Evolutionary conservation across 2,329 filamentous ascomycete species (phyloP), one percentile per base, ranked within the genome.

Genomic region (Chaetomium olivaceum): DNA sequence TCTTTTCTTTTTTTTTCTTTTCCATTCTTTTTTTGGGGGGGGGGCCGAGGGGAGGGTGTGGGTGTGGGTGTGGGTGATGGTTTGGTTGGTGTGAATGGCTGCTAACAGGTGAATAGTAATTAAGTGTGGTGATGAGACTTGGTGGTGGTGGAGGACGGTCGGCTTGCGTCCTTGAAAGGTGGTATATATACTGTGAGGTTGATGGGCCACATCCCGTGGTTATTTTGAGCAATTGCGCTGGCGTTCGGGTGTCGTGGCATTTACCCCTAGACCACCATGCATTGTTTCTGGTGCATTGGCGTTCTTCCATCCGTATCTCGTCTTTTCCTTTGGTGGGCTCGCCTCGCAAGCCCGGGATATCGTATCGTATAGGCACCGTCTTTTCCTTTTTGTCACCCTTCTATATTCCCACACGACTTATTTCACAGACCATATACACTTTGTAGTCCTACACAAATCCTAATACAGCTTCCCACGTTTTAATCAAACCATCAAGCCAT

Each of bases 101-200:
- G 55, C 64, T 66, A 50, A 65, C 59, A 16, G 19, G n/a, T 36
- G 19, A 25, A 6, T 21, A 68, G 67, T 63, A 66, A 68, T 50
- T 68, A 46, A 68, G 52, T 23, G 54, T 39, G 54, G 36, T 9
- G 23, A 19, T 33, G 29, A 11, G 19, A 23, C 8, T n/a, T 12
- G 9, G 33, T 1, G 33, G 33, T 36, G 33, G 27, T 21, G 5
- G 33, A n/a, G 19, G 29, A 33, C 21, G 14, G 33, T 11, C 21
- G 23, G 33, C n/a, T 58, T 43, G 21, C 12, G 29, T 58, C 14
- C 31, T 4, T 14, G 12, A 39, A 11, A 23, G 31, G 16, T 8
- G 31, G 11, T 21, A 12, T 57, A 21, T 33, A 39, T 33, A 23
- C 7, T 31, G 31, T 7, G 46, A 23, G 39, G n/a, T 16, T 43